Evolutionary conservation across 768 basidiomycete genomes (phyloP).

Genomic region (Pleurotus tuoliensis): DNA sequence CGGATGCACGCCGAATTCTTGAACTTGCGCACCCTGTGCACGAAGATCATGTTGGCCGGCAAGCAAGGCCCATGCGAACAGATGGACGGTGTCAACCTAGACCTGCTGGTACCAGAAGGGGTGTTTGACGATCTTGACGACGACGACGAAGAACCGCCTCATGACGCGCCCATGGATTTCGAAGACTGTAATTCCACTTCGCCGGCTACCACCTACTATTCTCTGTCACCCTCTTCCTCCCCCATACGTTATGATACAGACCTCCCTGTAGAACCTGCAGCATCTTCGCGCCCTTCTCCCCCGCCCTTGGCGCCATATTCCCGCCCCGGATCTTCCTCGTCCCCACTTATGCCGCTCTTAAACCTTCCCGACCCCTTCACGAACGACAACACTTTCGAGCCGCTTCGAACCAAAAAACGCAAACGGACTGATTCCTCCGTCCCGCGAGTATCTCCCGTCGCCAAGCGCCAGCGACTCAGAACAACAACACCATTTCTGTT

Average conservation of each 20-base stretch:
- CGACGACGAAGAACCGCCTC: background rate
- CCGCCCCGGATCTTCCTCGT: background rate
- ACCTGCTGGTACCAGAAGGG: background rate
- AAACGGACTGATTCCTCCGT: background rate
- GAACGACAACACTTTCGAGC: background rate
- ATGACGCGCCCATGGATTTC: background rate
- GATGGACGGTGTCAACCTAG: background rate
- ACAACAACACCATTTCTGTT: background rate
- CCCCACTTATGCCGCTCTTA: background rate
- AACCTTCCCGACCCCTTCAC: background rate
- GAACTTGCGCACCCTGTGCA: background rate
- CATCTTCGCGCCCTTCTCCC: background rate
- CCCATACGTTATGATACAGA: background rate
- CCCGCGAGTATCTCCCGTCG: background rate
- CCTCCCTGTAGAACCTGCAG: background rate
- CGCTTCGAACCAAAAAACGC: background rate
- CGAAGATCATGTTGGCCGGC: background rate
- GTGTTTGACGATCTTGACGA: background rate
- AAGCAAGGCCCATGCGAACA: background rate
- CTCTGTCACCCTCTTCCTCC: background rate
- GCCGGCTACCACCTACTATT: background rate
- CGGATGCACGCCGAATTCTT: background rate
- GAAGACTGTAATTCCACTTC: background rate
- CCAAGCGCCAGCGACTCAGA: background rate
- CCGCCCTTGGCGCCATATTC: background rate